Evolutionary conservation across 192 early-diverging fungal genomes (phyloP).

Genomic region (Umbelopsis isabellina): DNA sequence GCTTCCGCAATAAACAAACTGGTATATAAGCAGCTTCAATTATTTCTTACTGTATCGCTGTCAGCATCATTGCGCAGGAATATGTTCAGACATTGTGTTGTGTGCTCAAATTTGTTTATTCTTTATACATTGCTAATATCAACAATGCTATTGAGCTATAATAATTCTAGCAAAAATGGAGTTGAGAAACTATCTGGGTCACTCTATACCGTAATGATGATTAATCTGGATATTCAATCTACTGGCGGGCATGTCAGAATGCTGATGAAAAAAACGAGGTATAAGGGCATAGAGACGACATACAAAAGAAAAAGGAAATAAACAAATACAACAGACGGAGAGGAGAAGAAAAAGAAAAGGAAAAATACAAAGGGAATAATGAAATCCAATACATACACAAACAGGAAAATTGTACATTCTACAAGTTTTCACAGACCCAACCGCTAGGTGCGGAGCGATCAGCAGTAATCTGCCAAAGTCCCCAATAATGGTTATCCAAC

Average conservation of each 20-base stretch:
- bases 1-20: no score
- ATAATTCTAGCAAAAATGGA: no score
- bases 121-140: no score
- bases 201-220: no score
- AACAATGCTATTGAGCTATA: no score
- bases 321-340: not conserved
- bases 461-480: conserved; percentile 55
- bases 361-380: not conserved
- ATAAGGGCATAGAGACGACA: not conserved
- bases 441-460: conserved; percentile 21
- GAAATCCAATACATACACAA: not conserved
- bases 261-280: not conserved
- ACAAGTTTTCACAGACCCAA: conserved; percentile 18
- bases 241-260: not conserved
- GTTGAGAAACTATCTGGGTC: no score
- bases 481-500: conserved; percentile 76
- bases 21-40: no score
- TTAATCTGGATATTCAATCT: no score
- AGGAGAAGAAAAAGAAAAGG: not conserved
- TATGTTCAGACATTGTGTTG: no score
- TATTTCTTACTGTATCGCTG: no score
- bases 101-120: no score
- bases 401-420: not conserved
- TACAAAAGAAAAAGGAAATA: not conserved
- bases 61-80: no score